Evolutionary conservation across 2,329 filamentous ascomycete species (phyloP).

Genomic region (Malbranchea zuffiana): DNA sequence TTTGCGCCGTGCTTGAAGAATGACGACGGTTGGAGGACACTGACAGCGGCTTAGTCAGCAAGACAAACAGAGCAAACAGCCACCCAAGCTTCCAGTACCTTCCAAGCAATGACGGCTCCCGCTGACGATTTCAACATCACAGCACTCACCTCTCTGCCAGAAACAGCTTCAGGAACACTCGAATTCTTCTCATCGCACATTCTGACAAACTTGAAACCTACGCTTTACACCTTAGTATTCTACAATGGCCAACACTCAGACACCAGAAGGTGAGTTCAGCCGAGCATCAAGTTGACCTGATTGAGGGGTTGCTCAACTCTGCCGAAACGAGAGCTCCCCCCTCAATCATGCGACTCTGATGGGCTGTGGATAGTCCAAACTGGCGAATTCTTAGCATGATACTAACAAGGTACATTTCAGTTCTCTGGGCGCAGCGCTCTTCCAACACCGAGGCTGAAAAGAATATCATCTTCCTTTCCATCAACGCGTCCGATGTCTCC

Average conservation of each 20-base stretch:
- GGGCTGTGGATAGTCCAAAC: too few relatives aligned
- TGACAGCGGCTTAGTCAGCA: too few relatives aligned
- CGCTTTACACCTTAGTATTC: slow-evolving; percentile 8
- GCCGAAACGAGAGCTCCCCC: too few relatives aligned
- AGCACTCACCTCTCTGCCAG: too few relatives aligned
- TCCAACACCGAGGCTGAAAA: slow-evolving; percentile 65
- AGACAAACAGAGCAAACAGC: slow-evolving; percentile 4
- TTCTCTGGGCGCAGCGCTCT: slow-evolving; percentile 97
- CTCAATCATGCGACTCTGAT: slow-evolving; percentile 6
- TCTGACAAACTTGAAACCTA: too few relatives aligned
- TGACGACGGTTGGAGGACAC: too few relatives aligned
- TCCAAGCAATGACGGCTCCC: too few relatives aligned
- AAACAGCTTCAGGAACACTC: too few relatives aligned
- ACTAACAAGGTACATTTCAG: too few relatives aligned
- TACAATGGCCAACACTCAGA: slow-evolving; percentile 26
- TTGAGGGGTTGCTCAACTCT: not conserved
- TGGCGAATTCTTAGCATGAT: not conserved
- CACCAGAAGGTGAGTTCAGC: slow-evolving; percentile 38
- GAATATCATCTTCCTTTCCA: slow-evolving; percentile 92
- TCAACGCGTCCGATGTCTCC: slow-evolving; percentile 76
- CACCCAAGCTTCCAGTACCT: slow-evolving; percentile 30
- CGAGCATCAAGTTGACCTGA: not conserved
- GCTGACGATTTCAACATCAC: too few relatives aligned
- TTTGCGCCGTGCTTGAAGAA: too few relatives aligned
- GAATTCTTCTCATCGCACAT: too few relatives aligned